These are phyloP conservation scores for Panaeolus cyanescens DNA, from an alignment of 768 basidiomycete genomes.

Conservation along the genomic window DNA sequence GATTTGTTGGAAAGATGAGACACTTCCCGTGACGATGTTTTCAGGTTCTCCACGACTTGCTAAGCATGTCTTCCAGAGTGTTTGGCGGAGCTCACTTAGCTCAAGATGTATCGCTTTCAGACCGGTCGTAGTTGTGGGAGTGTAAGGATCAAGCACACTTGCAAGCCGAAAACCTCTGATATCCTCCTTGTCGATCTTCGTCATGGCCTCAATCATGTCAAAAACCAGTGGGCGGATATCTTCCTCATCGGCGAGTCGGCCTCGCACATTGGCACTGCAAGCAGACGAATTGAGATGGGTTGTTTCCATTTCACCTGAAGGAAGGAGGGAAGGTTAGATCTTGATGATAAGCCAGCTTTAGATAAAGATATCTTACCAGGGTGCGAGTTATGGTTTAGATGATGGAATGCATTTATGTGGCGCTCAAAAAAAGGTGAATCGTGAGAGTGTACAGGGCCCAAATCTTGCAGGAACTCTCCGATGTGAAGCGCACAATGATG, in stretches of 20 bases:
- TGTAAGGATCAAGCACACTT: neutral
- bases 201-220: neutral
- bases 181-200: neutral
- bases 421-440: neutral
- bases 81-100: neutral
- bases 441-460: conserved; percentile 26
- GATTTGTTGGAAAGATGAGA: neutral
- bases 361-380: neutral
- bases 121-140: neutral
- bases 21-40: neutral
- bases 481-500: conserved; percentile 35
- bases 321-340: no score
- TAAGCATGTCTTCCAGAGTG: neutral
- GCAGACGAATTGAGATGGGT: neutral
- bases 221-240: neutral
- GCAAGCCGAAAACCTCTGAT: neutral
- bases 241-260: neutral
- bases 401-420: neutral
- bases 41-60: neutral
- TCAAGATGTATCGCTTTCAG: neutral
- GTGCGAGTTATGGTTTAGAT: neutral
- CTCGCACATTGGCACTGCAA: neutral
- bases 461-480: conserved; percentile 20
- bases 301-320: neutral
- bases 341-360: no score